Conservation (phyloP, 495 filamentous ascomycete genomes). For the Aspergillus sclerotioniger region DNA sequence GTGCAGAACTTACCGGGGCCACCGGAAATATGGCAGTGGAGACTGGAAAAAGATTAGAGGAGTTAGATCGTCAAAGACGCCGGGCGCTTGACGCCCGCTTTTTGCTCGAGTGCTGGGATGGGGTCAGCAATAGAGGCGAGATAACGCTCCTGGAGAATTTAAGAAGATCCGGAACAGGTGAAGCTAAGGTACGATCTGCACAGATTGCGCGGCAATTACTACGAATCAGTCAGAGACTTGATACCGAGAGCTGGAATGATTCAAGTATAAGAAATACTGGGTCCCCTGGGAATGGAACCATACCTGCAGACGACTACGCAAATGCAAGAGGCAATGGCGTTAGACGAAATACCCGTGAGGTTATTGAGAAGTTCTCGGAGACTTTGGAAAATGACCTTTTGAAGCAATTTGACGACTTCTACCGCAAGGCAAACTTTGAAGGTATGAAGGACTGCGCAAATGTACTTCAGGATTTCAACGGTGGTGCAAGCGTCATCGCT, state of each 20-base stretch:
- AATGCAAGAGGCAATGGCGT: constrained; percentile 37
- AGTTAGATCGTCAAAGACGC: constrained; percentile 86
- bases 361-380: constrained; percentile 96
- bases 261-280: constrained; percentile 61
- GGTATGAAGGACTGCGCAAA: constrained; percentile 95
- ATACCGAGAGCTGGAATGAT: constrained; percentile 67
- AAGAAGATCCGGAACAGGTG: constrained; percentile 70
- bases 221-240: constrained; percentile 81
- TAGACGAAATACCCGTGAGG: constrained; percentile 72
- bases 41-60: constrained; percentile 89
- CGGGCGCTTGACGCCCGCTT: constrained; percentile 92
- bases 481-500: constrained; percentile 88
- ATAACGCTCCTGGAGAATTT: constrained; percentile 79
- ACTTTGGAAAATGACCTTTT: constrained; percentile 92
- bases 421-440: constrained; percentile 88
- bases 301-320: constrained; percentile 37
- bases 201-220: constrained; percentile 86
- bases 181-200: constrained; percentile 85
- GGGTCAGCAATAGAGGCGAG: constrained; percentile 82
- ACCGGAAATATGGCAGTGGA: constrained; percentile 88
- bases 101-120: constrained; percentile 91
- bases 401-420: constrained; percentile 95
- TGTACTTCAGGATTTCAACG: constrained; percentile 93
- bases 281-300: constrained; percentile 32
- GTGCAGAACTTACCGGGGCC: constrained; percentile 54